These are phyloP conservation scores for Rhizophagus clarus DNA, from an alignment of 192 early-diverging fungal genomes.

Conservation along the genomic window DNA sequence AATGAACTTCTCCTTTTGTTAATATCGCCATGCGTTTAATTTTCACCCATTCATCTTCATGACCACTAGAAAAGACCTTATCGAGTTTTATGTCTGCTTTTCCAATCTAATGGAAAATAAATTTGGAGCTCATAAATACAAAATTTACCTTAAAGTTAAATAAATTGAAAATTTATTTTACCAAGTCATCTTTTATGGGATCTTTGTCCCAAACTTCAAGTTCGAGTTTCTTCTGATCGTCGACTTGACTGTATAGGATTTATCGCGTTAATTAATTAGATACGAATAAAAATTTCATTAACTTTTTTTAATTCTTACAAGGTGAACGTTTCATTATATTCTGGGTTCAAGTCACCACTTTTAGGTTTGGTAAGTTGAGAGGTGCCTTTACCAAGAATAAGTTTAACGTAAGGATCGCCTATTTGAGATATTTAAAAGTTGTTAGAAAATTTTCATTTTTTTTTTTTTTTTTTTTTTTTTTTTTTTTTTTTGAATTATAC, in stretches of 20 bases:
- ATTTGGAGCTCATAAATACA: too few relatives aligned
- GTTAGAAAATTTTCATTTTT: too few relatives aligned
- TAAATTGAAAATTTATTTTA: not conserved
- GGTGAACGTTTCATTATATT: conserved; percentile 40
- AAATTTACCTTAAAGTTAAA: not conserved
- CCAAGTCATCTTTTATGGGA: conserved; percentile 17
- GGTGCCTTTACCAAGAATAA: conserved; percentile 35
- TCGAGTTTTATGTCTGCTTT: conserved; percentile 27
- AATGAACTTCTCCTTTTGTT: conserved; percentile 33
- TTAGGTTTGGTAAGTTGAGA: conserved; percentile 34
- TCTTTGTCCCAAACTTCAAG: conserved; percentile 38
- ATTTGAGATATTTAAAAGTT: too few relatives aligned
- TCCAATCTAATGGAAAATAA: conserved; percentile 23
- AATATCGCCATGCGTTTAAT: conserved; percentile 24
- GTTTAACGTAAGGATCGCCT: conserved; percentile 28
- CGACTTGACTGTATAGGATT: not conserved
- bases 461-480: too few relatives aligned
- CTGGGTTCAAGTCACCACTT: conserved; percentile 19
- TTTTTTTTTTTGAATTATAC: too few relatives aligned
- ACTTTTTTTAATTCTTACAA: conserved; percentile 33
- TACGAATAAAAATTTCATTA: too few relatives aligned
- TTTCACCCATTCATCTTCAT: conserved; percentile 28
- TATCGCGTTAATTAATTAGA: not conserved
- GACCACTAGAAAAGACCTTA: not conserved
- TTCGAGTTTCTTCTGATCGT: conserved; percentile 15